Conservation (phyloP, 805 yeast genomes). For the Yamadazyma scolyti region DNA sequence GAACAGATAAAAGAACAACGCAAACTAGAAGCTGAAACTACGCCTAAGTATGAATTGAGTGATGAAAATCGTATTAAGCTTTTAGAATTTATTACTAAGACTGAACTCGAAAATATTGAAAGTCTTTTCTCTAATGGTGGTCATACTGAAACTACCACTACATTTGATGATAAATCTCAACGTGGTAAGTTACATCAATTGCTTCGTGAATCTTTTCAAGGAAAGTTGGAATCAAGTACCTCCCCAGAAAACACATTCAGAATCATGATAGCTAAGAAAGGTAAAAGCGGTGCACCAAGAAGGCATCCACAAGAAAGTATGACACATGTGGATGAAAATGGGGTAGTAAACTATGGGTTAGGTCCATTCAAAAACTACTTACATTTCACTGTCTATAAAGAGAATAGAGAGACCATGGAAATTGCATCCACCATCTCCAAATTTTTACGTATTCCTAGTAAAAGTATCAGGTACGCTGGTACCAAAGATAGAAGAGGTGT, state of each 20-base stretch:
- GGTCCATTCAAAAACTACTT: conserved; percentile 69
- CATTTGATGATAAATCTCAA: conserved; percentile 62
- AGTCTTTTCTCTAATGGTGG: conserved; percentile 52
- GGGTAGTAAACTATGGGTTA: conserved; percentile 63
- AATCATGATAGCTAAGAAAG: conserved; percentile 49
- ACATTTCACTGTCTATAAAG: conserved; percentile 82
- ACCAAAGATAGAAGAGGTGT: conserved; percentile 96
- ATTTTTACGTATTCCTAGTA: conserved; percentile 70
- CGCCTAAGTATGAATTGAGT: conserved; percentile 39
- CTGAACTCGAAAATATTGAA: conserved; percentile 54
- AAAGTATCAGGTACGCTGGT: conserved; percentile 78
- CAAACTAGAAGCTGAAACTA: conserved; percentile 13
- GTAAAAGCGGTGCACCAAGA: conserved; percentile 27
- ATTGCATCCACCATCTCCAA: conserved; percentile 73
- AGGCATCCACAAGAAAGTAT: conserved; percentile 36
- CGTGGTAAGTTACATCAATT: conserved; percentile 79
- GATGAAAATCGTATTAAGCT: conserved; percentile 47
- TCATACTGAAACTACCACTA: conserved; percentile 53
- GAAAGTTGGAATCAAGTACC: conserved; percentile 76
- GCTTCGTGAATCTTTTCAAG: conserved; percentile 67
- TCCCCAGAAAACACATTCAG: conserved; percentile 62
- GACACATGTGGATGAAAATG: conserved; percentile 43
- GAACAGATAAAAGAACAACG: conserved; percentile 20
- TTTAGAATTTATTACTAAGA: conserved; percentile 53
- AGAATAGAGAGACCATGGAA: conserved; percentile 97